Base-by-base conservation (phyloP, 1,139 yeast species). In the Lodderomyces pseudojiufengensis region DNA sequence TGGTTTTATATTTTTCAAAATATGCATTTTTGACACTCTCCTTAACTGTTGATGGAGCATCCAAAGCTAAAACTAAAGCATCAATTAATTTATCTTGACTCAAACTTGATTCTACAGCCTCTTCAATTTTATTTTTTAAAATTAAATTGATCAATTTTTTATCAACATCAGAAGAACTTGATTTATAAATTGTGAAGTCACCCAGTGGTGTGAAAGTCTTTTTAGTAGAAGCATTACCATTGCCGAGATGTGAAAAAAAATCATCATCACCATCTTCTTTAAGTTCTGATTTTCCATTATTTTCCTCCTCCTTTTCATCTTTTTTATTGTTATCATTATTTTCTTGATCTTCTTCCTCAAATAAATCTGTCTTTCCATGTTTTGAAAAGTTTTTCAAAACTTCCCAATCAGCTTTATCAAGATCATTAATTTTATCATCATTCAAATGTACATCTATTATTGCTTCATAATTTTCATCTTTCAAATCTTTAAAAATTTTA, bases 11-110 rank as follows among this genome's bases (percentile, higher is more conserved):
- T 50, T 78, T 75, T 29, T 70, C 54, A 58, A 88, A 83, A 56
- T 82, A 92, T 12, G 82, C 81, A 49, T 76, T 73, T 52, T 76
- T 80, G 2, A 84, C 97, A 50, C 78, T 76, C 36, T 72, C 69
- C 49, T 84, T 83, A 50, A 81, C 64, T 6, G 66, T 70, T 14
- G 73, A 77, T n/a, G 80, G 59, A 3, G 84, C 84, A 51, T 81
- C 83, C 50, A 85, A 63, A 0, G 97, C 86, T 42, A 94, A 71
- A 29, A 90, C 67, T 47, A 90, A 73, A 3, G 97, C 97, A 55
- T 92, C 97, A 15, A 76, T 61, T 27, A 87, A 63, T 40, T 76
- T 73, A 38, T 76, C 83, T 33, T 76, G 74, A 35, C 77, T 71
- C 42, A 94, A 65, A 45, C 94, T 80, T 29, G 72, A 54, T 25